A percentile compares a stretch with the other conserved stretches of the same genome.
Conservation (phyloP, 345 rosid species). For the Camelina laxa region DNA sequence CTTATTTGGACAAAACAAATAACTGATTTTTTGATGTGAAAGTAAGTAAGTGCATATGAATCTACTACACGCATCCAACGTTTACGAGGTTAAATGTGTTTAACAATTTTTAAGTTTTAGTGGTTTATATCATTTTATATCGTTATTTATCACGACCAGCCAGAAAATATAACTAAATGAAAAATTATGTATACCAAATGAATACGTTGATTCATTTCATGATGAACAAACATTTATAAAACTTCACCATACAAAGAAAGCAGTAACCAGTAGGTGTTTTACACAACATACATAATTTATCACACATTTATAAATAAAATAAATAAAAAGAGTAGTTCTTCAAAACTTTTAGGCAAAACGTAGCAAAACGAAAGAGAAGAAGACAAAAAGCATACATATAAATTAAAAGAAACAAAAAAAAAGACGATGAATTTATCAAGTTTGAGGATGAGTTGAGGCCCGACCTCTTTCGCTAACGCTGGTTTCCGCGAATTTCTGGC, state of each 20-base stretch:
- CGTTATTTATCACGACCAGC: background rate
- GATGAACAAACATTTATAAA: background rate
- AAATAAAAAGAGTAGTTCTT: slow-evolving; percentile 16
- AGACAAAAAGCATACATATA: background rate
- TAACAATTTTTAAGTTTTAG: too few species aligned
- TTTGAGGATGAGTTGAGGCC: slow-evolving; percentile 32
- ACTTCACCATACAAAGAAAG: background rate
- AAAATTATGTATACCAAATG: background rate
- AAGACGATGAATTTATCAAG: background rate
- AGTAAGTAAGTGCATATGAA: too few species aligned
- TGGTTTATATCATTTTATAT: background rate
- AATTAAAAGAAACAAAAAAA: background rate
- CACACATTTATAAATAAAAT: background rate
- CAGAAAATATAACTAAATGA: background rate
- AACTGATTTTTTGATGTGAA: background rate
- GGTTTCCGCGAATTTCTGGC: slow-evolving; percentile 75
- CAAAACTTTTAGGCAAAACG: background rate
- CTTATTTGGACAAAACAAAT: background rate
- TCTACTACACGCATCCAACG: too few species aligned
- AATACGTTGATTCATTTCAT: background rate
- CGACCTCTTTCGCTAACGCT: slow-evolving; percentile 72
- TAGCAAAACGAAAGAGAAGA: slow-evolving; percentile 1
- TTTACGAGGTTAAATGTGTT: background rate
- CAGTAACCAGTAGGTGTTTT: slow-evolving; percentile 3
- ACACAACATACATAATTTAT: slow-evolving; percentile 27